Base-by-base conservation (phyloP, 768 basidiomycete species). In the Thelephora aurantiotincta region DNA sequence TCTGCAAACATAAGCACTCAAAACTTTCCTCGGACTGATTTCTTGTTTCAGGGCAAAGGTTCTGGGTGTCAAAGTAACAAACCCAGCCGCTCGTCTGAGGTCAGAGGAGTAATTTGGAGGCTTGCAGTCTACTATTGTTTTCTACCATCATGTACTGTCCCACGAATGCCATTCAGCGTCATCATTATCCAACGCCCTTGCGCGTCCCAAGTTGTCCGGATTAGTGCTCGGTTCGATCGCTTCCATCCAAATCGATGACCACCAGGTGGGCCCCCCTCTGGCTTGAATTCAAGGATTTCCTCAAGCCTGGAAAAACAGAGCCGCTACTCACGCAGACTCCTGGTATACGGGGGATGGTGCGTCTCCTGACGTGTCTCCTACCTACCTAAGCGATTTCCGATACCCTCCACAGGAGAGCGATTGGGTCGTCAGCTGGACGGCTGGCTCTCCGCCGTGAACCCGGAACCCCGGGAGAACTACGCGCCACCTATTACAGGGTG, bases 21-120 rank as follows among this genome's bases (percentile, higher is more conserved):
- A 47, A 33, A 35, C 33, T 35, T 44, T 16, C 26, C 47, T 52
- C 42, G 44, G 35, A 33, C 11, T 51, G 45, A 11, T 16, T 35
- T 5, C 23, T 13, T 36, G 48, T 37, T 52, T 1, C 56, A 91
- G 88, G 62, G 86, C 88, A 50, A 89, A 85, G 68, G 83, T 70
- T 36, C 68, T 93, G 56, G 82, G 84, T 50, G 73, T 98, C 67
- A 97, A 93, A 71, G 85, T 98, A 61, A 93, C 88, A 47, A 98
- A 98, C 74, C 63, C 90, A 47, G 78, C 81, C 52, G 94, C 85
- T 57, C 86, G 88, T 63, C 76, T 97, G 68, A 82, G 92, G 72
- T 84, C 90, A 64, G 93, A 97, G 73, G 93, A 98, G 70, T 70
- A 63, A 60, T 63, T 50, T 53, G 52, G 70, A 30, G 26, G 26